These are phyloP conservation scores for Akanthomyces lecanii DNA, from an alignment of 2,329 filamentous ascomycete species.

Conservation along the genomic window DNA sequence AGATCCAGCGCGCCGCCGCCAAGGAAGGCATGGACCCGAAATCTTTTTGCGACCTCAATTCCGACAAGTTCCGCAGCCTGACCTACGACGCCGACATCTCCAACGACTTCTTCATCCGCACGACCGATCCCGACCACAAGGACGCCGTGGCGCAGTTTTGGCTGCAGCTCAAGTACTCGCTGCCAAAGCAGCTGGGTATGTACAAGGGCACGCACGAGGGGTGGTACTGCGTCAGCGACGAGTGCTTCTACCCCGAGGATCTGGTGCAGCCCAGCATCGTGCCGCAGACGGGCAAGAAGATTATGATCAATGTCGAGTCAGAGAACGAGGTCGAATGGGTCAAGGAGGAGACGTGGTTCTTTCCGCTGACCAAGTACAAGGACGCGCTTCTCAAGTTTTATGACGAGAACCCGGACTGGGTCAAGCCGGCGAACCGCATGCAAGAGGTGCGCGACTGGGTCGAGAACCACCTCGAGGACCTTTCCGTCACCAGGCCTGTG, in stretches of 20 bases:
- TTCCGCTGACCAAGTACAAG: constrained; percentile 77
- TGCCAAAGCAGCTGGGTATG: constrained; percentile 63
- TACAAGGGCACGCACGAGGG: constrained; percentile 85
- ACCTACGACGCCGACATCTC: constrained; percentile 65
- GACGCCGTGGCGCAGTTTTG: constrained; percentile 87
- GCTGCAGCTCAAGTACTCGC: constrained; percentile 60
- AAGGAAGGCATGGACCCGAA: constrained; percentile 68
- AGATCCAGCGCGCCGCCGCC: constrained; percentile 83
- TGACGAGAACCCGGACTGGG: constrained; percentile 68
- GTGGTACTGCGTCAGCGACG: constrained; percentile 96
- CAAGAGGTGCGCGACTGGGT: constrained; percentile 77
- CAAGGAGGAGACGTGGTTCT: constrained; percentile 91
- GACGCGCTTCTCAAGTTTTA: constrained; percentile 80
- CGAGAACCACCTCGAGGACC: constrained; percentile 70
- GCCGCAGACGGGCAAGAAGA: constrained; percentile 75
- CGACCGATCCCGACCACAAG: constrained; percentile 77
- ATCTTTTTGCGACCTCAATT: constrained; percentile 83
- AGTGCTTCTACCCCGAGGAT: constrained; percentile 86
- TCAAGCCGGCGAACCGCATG: constrained; percentile 69
- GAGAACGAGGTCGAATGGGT: constrained; percentile 94
- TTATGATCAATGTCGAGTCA: constrained; percentile 80
- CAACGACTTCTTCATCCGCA: constrained; percentile 87
- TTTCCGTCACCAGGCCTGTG: constrained; percentile 81
- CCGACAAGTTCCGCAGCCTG: constrained; percentile 72
- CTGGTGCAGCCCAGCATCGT: constrained; percentile 70